Evolutionary conservation across 257 asterid species (phyloP).

Genomic region (Perilla frutescens): DNA sequence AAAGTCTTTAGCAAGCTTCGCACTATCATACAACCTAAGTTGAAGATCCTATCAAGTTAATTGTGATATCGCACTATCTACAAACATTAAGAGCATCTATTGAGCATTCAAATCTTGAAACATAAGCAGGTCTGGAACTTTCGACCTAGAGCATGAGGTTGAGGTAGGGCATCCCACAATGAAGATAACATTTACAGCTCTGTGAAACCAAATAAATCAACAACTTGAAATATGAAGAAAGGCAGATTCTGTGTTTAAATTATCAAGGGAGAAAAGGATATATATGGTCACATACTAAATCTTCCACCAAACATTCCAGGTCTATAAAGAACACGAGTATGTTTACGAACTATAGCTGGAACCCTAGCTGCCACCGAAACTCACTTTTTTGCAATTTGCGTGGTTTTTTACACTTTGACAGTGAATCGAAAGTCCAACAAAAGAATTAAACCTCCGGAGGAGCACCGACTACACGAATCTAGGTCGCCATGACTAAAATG

Average conservation of each 20-base stretch:
- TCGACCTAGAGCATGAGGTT: conserved; percentile 30
- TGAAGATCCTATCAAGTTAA: conserved; percentile 6
- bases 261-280: background rate
- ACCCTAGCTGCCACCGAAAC: too few species aligned
- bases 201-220: conserved; percentile 17
- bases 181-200: background rate
- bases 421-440: too few species aligned
- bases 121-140: background rate
- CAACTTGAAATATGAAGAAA: conserved; percentile 22
- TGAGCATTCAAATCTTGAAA: background rate
- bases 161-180: conserved; percentile 22
- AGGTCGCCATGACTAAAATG: too few species aligned
- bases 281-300: background rate
- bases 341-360: background rate
- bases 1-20: conserved; percentile 36
- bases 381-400: too few species aligned
- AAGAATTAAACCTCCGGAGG: too few species aligned
- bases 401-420: too few species aligned
- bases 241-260: background rate
- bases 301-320: conserved; percentile 11
- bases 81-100: background rate
- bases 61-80: conserved; percentile 14
- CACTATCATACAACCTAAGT: background rate
- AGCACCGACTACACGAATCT: too few species aligned
- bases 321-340: conserved; percentile 9